These are phyloP conservation scores for Strobilomyces echinocephalus DNA, from an alignment of 768 basidiomycete genomes.

Conservation along the genomic window DNA sequence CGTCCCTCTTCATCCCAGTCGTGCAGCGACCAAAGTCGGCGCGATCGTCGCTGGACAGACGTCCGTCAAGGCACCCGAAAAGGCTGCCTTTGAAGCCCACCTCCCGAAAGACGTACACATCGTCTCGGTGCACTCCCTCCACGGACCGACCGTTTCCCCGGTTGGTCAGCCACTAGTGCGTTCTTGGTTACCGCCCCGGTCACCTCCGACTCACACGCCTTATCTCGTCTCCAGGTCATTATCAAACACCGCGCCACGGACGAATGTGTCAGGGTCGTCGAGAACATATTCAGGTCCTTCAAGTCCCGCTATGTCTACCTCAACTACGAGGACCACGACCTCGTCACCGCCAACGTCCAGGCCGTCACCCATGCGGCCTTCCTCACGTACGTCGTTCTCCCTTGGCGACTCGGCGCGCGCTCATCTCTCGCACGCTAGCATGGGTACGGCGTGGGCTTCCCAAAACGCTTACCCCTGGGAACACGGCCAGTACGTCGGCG, in stretches of 20 bases:
- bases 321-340: constrained; percentile 94
- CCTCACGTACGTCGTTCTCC: constrained; percentile 58
- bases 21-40: constrained; percentile 80
- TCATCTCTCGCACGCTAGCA: constrained; percentile 48
- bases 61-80: constrained; percentile 94
- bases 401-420: not conserved
- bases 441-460: constrained; percentile 95
- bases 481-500: constrained; percentile 88
- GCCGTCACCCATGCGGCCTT: constrained; percentile 98
- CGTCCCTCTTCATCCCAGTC: not conserved
- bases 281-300: constrained; percentile 75
- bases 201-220: not conserved
- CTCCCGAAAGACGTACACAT: constrained; percentile 85
- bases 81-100: constrained; percentile 79
- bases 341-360: constrained; percentile 96
- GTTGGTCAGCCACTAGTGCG: constrained; percentile 86
- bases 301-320: constrained; percentile 85
- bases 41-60: constrained; percentile 96
- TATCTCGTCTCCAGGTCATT: constrained; percentile 54
- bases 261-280: constrained; percentile 70
- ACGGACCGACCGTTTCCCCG: constrained; percentile 87
- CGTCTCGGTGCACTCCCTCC: constrained; percentile 90
- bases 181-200: not conserved
- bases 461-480: constrained; percentile 89
- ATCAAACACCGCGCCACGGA: constrained; percentile 81